These are phyloP conservation scores for Picea glauca DNA, from an alignment of 75 land plant genomes.

Conservation along the genomic window DNA sequence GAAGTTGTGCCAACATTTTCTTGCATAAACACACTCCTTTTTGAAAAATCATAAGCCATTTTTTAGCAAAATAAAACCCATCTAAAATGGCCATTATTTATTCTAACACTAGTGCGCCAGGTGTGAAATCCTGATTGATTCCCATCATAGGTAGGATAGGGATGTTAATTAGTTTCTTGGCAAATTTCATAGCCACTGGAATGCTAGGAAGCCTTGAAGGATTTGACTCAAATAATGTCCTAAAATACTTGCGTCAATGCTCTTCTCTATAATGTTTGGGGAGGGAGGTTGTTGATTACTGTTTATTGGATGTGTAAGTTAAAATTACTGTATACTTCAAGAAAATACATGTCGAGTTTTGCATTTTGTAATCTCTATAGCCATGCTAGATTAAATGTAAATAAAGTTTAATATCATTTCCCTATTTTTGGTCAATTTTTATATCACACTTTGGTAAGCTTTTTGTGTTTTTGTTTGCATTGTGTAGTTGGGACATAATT, in stretches of 20 bases:
- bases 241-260: neutral
- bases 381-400: neutral
- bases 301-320: neutral
- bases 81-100: too few species aligned
- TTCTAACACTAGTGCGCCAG: too few species aligned
- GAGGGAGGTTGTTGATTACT: neutral
- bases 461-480: slow-evolving; percentile 1
- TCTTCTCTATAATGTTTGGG: neutral
- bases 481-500: slow-evolving; percentile 94
- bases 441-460: too few species aligned
- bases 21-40: too few species aligned
- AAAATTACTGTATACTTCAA: neutral
- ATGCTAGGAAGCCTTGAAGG: neutral
- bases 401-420: neutral
- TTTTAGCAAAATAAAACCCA: too few species aligned
- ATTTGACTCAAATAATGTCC: neutral
- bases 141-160: neutral
- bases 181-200: neutral
- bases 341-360: neutral
- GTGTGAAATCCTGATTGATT: too few species aligned
- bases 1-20: too few species aligned
- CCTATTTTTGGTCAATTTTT: neutral
- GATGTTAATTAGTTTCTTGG: neutral
- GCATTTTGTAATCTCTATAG: neutral
- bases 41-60: too few species aligned